phyloP scores from a whole-genome alignment of 805 yeast genomes.

The Dipodascus geniculatus region DNA sequence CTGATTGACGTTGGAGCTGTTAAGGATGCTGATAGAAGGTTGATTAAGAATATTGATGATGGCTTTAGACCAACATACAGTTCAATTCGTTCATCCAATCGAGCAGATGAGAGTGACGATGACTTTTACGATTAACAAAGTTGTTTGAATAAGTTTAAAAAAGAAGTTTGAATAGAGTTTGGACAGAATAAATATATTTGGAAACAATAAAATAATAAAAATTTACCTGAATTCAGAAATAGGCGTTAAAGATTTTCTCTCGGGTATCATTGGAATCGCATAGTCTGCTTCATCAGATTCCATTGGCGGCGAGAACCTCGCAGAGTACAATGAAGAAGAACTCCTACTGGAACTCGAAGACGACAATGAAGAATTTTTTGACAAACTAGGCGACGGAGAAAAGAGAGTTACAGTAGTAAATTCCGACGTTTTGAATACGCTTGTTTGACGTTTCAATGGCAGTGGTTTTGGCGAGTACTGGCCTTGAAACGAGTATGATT shows the following conservation, averaged over 20 bases:
- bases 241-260: background rate
- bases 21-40: slow-evolving; percentile 51
- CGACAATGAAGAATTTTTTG: slow-evolving; percentile 1
- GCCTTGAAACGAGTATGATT: background rate
- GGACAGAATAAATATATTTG: background rate
- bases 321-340: background rate
- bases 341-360: background rate
- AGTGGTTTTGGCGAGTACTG: background rate
- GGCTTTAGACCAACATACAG: slow-evolving; percentile 11
- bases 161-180: background rate
- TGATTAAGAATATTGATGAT: slow-evolving; percentile 40
- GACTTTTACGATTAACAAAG: slow-evolving; percentile 2
- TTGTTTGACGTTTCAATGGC: background rate
- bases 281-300: background rate
- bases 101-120: slow-evolving; percentile 6
- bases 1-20: slow-evolving; percentile 60
- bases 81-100: background rate
- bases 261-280: background rate
- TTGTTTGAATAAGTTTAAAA: background rate
- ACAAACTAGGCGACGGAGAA: background rate
- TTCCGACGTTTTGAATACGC: background rate
- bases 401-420: slow-evolving; percentile 1
- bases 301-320: background rate
- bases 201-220: background rate
- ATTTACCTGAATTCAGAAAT: background rate